Evolutionary conservation across 2,329 filamentous ascomycete genomes (phyloP).

Genomic region (Scedosporium minutisporum): DNA sequence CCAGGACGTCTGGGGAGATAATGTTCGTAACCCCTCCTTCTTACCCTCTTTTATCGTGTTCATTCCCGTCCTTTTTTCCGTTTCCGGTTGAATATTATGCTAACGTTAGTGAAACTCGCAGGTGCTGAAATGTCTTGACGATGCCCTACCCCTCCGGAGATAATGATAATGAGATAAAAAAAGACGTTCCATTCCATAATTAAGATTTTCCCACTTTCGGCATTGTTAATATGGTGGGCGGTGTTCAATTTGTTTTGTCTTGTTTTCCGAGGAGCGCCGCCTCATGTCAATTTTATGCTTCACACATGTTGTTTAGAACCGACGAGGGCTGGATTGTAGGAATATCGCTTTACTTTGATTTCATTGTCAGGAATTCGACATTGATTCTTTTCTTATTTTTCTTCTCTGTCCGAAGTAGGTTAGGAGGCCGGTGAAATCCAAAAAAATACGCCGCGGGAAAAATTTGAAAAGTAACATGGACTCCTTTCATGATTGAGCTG

Average conservation of each 20-base stretch:
- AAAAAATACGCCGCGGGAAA: too few species aligned
- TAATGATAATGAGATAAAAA: conserved; percentile 8
- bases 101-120: conserved; percentile 9
- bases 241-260: not conserved
- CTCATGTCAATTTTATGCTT: not conserved
- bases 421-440: too few species aligned
- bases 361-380: not conserved
- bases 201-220: not conserved
- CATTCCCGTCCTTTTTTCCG: not conserved
- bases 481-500: too few species aligned
- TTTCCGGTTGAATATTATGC: conserved; percentile 8
- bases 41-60: too few species aligned
- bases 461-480: too few species aligned
- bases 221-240: conserved; percentile 1
- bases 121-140: conserved; percentile 25
- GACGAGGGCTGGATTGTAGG: not conserved
- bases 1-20: conserved; percentile 40
- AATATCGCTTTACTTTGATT: not conserved
- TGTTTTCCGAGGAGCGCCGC: not conserved
- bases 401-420: too few species aligned
- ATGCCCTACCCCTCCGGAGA: conserved; percentile 17
- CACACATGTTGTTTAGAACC: not conserved
- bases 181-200: not conserved
- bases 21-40: too few species aligned
- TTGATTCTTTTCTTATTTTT: not conserved